Evolutionary conservation across 306 rosid genomes (phyloP).

Genomic region (Pyrus communis): DNA sequence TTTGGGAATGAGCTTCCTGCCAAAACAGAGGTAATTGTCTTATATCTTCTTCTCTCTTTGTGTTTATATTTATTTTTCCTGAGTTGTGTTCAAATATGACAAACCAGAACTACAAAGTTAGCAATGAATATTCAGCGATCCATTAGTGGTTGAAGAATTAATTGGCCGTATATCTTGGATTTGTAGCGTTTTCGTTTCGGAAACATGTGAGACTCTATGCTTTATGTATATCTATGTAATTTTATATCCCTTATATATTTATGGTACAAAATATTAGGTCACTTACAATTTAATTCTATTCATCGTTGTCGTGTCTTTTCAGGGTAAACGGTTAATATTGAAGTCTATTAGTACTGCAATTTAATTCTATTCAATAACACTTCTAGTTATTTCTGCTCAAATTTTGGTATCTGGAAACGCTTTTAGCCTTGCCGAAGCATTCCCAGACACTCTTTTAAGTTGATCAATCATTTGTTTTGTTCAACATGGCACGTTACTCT

Average conservation of each 20-base stretch:
- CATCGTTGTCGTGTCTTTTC: slow-evolving; percentile 7
- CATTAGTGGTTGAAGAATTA: slow-evolving; percentile 31
- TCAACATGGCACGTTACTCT: too few species aligned
- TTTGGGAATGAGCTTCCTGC: slow-evolving; percentile 28
- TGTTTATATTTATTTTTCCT: not conserved
- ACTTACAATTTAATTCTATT: not conserved
- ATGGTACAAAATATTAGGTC: not conserved
- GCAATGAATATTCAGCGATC: slow-evolving; percentile 32
- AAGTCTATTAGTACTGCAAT: slow-evolving; percentile 36
- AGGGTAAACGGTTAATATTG: slow-evolving; percentile 49
- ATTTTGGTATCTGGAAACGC: too few species aligned
- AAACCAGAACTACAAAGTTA: slow-evolving; percentile 43
- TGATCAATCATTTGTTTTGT: too few species aligned
- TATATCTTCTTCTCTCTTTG: slow-evolving; percentile 7
- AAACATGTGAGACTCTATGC: not conserved
- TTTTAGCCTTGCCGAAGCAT: too few species aligned
- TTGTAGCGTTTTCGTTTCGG: slow-evolving; percentile 31
- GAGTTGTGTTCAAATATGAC: slow-evolving; percentile 8
- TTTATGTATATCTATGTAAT: not conserved
- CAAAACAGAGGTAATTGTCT: slow-evolving; percentile 37
- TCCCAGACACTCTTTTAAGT: too few species aligned
- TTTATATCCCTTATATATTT: not conserved
- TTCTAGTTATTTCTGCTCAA: too few species aligned
- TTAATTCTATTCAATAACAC: not conserved
- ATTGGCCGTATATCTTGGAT: slow-evolving; percentile 46